These are phyloP conservation scores for Pyronema domesticum DNA, from an alignment of 495 filamentous ascomycete species.

Conservation along the genomic window DNA sequence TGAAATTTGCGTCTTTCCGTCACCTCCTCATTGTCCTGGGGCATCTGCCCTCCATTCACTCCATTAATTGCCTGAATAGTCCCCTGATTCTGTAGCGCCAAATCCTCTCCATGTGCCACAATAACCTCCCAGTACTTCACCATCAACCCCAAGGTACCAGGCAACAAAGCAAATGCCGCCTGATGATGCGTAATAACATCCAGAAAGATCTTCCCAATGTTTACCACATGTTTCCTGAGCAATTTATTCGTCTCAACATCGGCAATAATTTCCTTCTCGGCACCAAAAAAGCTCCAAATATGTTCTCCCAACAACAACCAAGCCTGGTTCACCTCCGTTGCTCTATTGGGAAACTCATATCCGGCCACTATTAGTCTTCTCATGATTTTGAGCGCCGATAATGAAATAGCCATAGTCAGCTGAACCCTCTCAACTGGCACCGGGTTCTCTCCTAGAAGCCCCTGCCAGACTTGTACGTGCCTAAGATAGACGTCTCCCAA, in stretches of 20 bases:
- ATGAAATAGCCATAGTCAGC: slow-evolving; percentile 38
- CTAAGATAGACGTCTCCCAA: slow-evolving; percentile 60
- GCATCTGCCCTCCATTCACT: slow-evolving; percentile 27
- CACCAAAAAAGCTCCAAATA: slow-evolving; percentile 17
- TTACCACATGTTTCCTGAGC: slow-evolving; percentile 70
- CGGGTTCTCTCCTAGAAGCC: slow-evolving; percentile 34
- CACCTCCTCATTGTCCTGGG: slow-evolving; percentile 24
- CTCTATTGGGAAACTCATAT: slow-evolving; percentile 67
- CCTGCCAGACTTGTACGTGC: slow-evolving; percentile 53
- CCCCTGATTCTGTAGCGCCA: slow-evolving; percentile 34
- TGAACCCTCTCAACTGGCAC: slow-evolving; percentile 19
- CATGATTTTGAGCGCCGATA: slow-evolving; percentile 60
- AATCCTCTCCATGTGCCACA: slow-evolving; percentile 52
- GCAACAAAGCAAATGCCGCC: slow-evolving; percentile 61
- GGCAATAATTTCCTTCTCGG: slow-evolving; percentile 8
- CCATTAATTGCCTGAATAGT: slow-evolving; percentile 8
- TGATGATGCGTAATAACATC: slow-evolving; percentile 62
- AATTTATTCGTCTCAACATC: slow-evolving; percentile 20
- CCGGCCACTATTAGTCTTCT: slow-evolving; percentile 63
- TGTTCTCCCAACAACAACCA: slow-evolving; percentile 37
- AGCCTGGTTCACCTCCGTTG: slow-evolving; percentile 50
- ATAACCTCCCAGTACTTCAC: slow-evolving; percentile 70
- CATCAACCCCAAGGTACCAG: slow-evolving; percentile 55
- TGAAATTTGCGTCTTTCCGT: slow-evolving; percentile 36
- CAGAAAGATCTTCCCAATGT: slow-evolving; percentile 79